A percentile compares a stretch with the other conserved stretches of the same genome.
phyloP scores from a whole-genome alignment of 257 asterid species.

The Fraxinus anomala region DNA sequence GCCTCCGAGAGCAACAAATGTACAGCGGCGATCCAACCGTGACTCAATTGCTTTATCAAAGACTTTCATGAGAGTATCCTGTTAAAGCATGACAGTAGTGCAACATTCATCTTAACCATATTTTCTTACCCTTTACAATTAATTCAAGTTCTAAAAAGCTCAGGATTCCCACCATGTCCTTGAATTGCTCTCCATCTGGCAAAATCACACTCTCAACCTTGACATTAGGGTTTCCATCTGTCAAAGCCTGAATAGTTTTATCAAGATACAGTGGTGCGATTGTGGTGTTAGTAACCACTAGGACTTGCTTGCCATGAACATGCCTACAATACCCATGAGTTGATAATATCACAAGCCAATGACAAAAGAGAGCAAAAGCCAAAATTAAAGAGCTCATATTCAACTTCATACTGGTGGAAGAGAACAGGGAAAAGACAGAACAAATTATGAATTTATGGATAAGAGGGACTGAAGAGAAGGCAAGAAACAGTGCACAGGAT shows the following conservation, averaged over 20 bases:
- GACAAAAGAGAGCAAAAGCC: slow-evolving; percentile 1
- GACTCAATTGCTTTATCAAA: slow-evolving; percentile 95
- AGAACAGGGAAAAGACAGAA: slow-evolving; percentile 4
- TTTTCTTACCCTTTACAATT: slow-evolving; percentile 15
- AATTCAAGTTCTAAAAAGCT: slow-evolving; percentile 1
- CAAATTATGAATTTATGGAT: background rate
- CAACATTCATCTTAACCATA: slow-evolving; percentile 20
- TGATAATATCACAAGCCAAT: slow-evolving; percentile 19
- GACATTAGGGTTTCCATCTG: slow-evolving; percentile 74
- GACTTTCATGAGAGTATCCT: slow-evolving; percentile 92
- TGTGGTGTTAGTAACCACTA: slow-evolving; percentile 87
- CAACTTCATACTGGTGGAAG: background rate
- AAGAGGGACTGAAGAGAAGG: slow-evolving; percentile 1
- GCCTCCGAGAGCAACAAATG: slow-evolving; percentile 98
- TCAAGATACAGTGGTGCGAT: slow-evolving; percentile 90
- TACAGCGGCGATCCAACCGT: slow-evolving; percentile 85
- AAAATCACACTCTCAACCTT: slow-evolving; percentile 82
- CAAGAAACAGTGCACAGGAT: background rate
- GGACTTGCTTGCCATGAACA: slow-evolving; percentile 94
- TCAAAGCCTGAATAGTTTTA: slow-evolving; percentile 77
- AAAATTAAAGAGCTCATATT: background rate
- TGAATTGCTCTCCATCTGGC: slow-evolving; percentile 94
- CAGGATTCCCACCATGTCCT: slow-evolving; percentile 71
- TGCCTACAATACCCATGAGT: slow-evolving; percentile 55
- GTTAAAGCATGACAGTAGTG: slow-evolving; percentile 28